Base-by-base conservation (phyloP, 768 basidiomycete genomes). In the Boletellus emodensis region DNA sequence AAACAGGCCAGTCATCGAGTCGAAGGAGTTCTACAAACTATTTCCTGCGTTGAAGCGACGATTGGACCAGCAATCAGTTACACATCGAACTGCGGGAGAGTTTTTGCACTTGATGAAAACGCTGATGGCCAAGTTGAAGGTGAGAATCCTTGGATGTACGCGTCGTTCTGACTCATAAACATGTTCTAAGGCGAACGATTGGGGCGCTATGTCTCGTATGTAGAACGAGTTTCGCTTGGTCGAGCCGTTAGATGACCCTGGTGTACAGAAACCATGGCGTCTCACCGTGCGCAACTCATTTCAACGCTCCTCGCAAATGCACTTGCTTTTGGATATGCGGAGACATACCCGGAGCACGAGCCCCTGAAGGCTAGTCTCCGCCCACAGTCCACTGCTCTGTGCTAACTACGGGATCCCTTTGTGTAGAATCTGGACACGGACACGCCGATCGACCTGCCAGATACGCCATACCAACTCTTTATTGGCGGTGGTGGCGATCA, bases 91-190 rank as follows among this genome's bases (percentile, higher is more conserved):
- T 0, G 83, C 79, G 0, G 77, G 76, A 15, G 73, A 79, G 49
- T 84, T 84, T 55, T 64, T 84, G 6, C 74, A 76, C 35, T 70
- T 75, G 3, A 66, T 85, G 59, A 84, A 84, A 61, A 80, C 80
- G 0, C 53, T 84, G 40, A 84, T 84, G 83, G 83, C 83, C n/a
- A 85, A 84, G 50, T 57, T 84, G 36, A 84, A 84, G 73, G 83
- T 79, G 43, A 51, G 48, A 1, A 0, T 46, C 14, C 8, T 3
- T 46, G 7, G 3, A 15, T 22, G 15, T 30, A n/a, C 13, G 12
- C 44, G 2, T 7, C 24, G n/a, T 35, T 7, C 37, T 55, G n/a
- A 48, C 22, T 37, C 6, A 8, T 14, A 15, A 20, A 39, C 2
- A 2, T 40, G 2, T 40, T 40, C 9, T 49, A 30, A 83, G 82